Conservation (phyloP, 345 rosid species). For the Gossypium rotundifolium region DNA sequence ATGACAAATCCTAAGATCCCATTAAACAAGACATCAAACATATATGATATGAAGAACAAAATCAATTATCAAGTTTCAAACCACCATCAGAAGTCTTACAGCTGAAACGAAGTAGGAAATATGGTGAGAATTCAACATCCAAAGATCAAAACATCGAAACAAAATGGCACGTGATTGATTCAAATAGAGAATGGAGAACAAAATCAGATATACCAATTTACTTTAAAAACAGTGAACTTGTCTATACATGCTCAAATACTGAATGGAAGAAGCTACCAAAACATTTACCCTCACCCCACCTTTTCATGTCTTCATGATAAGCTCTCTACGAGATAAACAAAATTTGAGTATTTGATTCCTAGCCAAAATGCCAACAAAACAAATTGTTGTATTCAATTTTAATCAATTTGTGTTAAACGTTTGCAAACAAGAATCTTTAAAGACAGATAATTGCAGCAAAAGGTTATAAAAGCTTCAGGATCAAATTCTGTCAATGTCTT, state of each 20-base stretch:
- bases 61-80: background rate
- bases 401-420: background rate
- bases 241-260: background rate
- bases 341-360: background rate
- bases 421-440: background rate
- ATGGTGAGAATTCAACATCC: background rate
- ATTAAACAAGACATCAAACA: background rate
- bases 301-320: background rate
- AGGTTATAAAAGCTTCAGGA: background rate
- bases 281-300: background rate
- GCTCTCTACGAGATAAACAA: background rate
- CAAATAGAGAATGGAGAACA: background rate
- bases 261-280: background rate
- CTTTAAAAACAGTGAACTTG: background rate
- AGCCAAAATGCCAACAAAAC: conserved; percentile 7
- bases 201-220: background rate
- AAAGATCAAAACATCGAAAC: background rate
- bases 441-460: background rate
- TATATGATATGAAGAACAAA: background rate
- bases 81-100: background rate
- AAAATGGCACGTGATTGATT: background rate
- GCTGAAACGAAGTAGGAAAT: background rate
- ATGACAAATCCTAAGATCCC: conserved; percentile 2
- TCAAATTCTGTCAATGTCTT: background rate
- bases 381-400: background rate